Percentiles rank a stretch among this genome's conserved stretches.
These are phyloP conservation scores for Sonneratia caseolaris DNA, from an alignment of 345 rosid species.

Conservation along the genomic window DNA sequence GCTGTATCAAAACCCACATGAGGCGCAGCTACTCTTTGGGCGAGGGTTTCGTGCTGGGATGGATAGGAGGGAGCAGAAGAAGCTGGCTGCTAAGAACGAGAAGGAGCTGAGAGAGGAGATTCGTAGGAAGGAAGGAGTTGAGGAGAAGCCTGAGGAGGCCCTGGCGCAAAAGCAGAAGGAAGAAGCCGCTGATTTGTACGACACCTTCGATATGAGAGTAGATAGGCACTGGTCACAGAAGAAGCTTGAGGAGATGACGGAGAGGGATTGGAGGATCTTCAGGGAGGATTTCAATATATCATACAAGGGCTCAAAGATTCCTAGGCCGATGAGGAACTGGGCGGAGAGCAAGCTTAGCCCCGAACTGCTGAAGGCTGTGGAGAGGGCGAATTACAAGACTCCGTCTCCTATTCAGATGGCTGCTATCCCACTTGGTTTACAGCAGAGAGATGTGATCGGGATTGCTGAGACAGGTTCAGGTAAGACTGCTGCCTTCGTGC, in stretches of 20 bases:
- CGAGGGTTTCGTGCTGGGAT: slow-evolving; percentile 92
- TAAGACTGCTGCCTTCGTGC: slow-evolving; percentile 91
- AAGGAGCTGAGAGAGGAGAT: slow-evolving; percentile 83
- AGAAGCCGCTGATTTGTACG: slow-evolving; percentile 78
- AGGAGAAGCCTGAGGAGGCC: slow-evolving; percentile 86
- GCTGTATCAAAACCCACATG: slow-evolving; percentile 87
- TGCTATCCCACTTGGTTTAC: slow-evolving; percentile 78
- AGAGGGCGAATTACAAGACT: slow-evolving; percentile 75
- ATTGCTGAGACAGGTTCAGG: slow-evolving; percentile 97
- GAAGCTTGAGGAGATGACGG: slow-evolving; percentile 87
- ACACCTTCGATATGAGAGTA: slow-evolving; percentile 85
- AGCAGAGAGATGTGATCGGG: slow-evolving; percentile 91
- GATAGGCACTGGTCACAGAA: slow-evolving; percentile 91
- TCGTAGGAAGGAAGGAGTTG: slow-evolving; percentile 64
- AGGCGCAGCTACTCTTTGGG: slow-evolving; percentile 84
- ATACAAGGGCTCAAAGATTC: slow-evolving; percentile 86
- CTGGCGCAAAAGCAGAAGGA: slow-evolving; percentile 64
- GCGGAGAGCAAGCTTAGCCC: slow-evolving; percentile 61
- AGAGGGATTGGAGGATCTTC: slow-evolving; percentile 93
- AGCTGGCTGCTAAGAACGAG: slow-evolving; percentile 84
- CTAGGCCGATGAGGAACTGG: slow-evolving; percentile 93
- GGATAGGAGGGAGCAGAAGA: slow-evolving; percentile 97
- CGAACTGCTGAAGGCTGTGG: slow-evolving; percentile 78
- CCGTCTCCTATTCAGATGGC: slow-evolving; percentile 96
- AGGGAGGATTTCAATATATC: slow-evolving; percentile 90